These are phyloP conservation scores for Trichophyton rubrum DNA, from an alignment of 2,329 filamentous ascomycete species.

Conservation along the genomic window DNA sequence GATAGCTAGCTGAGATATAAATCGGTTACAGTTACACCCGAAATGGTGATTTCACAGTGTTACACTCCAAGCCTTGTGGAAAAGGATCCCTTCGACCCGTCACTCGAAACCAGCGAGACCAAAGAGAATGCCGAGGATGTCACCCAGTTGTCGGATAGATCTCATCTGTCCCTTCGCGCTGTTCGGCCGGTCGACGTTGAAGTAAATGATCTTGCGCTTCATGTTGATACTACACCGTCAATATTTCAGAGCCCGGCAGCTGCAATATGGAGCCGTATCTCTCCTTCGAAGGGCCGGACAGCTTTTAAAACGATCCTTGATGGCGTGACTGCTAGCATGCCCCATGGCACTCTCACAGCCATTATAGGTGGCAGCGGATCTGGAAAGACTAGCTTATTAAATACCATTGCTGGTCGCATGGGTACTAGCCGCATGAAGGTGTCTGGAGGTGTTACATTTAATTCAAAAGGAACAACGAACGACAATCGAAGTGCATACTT, in stretches of 20 bases:
- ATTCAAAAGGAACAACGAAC: constrained; percentile 42
- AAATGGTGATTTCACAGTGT: neutral
- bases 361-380: constrained; percentile 65
- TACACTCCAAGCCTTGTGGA: neutral
- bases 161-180: constrained; percentile 28
- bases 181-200: constrained; percentile 30
- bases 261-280: constrained; percentile 22
- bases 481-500: constrained; percentile 40
- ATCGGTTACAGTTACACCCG: neutral
- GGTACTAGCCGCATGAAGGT: constrained; percentile 40
- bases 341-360: constrained; percentile 55
- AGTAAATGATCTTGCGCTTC: constrained; percentile 24
- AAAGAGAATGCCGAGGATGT: neutral
- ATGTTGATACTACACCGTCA: constrained; percentile 23
- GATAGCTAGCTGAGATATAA: neutral
- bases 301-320: constrained; percentile 43
- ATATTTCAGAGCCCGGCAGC: constrained; percentile 23
- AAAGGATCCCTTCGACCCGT: neutral
- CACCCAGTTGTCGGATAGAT: neutral
- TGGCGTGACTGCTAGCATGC: constrained; percentile 51
- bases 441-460: constrained; percentile 49
- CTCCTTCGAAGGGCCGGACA: constrained; percentile 16
- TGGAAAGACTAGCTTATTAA: constrained; percentile 60
- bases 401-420: constrained; percentile 58
- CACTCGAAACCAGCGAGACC: neutral